Percentiles rank a stretch among this genome's conserved stretches.
These are phyloP conservation scores for Claviceps citrina DNA, from an alignment of 2,329 filamentous ascomycete species.

Conservation along the genomic window DNA sequence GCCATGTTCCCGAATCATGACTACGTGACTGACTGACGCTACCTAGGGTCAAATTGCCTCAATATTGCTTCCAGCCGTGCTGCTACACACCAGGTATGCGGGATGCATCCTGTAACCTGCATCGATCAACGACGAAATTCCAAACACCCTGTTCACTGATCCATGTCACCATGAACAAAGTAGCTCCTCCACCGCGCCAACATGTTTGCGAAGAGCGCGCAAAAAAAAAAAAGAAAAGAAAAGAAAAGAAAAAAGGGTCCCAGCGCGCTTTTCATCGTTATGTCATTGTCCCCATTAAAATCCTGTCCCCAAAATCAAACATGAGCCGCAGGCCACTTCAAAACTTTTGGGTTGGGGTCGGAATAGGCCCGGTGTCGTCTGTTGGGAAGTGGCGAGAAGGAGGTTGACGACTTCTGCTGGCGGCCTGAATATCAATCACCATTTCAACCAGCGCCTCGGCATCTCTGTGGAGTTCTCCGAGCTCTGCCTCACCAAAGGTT, in stretches of 20 bases:
- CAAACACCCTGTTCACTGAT: constrained; percentile 1
- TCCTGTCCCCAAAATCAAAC: no score
- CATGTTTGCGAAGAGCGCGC: no score
- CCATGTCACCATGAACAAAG: constrained; percentile 1
- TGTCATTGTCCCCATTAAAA: constrained; percentile 9
- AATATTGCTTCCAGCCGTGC: constrained; percentile 2
- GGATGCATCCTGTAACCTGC: constrained; percentile 5
- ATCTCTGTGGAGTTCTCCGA: constrained; percentile 31
- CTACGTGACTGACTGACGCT: no score
- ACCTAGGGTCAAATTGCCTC: neutral
- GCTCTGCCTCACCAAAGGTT: constrained; percentile 23
- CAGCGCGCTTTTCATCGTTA: constrained; percentile 15
- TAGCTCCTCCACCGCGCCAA: no score
- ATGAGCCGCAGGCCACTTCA: no score
- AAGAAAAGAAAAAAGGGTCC: constrained; percentile 6
- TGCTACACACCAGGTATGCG: constrained; percentile 3
- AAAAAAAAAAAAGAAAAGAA: neutral
- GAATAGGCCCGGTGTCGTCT: constrained; percentile 26
- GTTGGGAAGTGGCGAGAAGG: constrained; percentile 12
- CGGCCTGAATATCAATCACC: constrained; percentile 34
- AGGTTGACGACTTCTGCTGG: constrained; percentile 20
- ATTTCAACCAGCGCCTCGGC: constrained; percentile 38
- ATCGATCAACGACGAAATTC: no score
- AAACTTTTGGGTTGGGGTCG: constrained; percentile 11
- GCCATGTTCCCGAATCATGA: no score